Conservation (phyloP, 208 protist species). For the Leptomonas pyrrhocoris region DNA sequence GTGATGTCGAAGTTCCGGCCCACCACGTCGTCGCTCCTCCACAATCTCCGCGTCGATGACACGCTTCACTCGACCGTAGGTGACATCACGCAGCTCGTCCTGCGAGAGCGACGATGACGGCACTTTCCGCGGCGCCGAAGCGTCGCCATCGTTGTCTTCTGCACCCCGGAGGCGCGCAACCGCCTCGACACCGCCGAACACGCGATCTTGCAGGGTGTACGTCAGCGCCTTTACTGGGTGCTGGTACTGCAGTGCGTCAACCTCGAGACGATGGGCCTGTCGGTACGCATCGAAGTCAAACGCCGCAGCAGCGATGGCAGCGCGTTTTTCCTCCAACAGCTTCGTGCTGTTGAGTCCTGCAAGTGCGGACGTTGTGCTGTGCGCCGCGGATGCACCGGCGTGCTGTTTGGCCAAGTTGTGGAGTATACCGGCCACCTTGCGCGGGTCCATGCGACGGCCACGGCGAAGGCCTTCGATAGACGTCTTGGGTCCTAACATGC, state of each 20-base stretch:
- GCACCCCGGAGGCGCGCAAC: slow-evolving; percentile 19
- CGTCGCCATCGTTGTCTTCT: background rate
- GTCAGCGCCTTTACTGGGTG: slow-evolving; percentile 58
- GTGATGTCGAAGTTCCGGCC: slow-evolving; percentile 66
- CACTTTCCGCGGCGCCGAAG: background rate
- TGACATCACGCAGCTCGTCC: slow-evolving; percentile 78
- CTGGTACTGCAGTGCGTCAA: slow-evolving; percentile 64
- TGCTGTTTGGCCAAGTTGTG: slow-evolving; percentile 39
- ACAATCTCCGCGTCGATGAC: slow-evolving; percentile 62
- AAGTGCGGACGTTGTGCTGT: background rate
- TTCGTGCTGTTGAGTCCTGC: slow-evolving; percentile 59
- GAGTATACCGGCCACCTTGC: slow-evolving; percentile 51
- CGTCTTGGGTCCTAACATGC: slow-evolving; percentile 42
- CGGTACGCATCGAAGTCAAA: slow-evolving; percentile 68
- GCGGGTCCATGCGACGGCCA: slow-evolving; percentile 74
- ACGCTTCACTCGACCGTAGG: slow-evolving; percentile 51
- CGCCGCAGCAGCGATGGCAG: slow-evolving; percentile 29
- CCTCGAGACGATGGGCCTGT: slow-evolving; percentile 61
- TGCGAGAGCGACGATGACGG: background rate
- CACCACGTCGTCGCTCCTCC: slow-evolving; percentile 72
- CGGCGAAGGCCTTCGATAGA: slow-evolving; percentile 58
- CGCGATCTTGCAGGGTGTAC: slow-evolving; percentile 54
- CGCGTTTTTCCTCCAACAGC: slow-evolving; percentile 54
- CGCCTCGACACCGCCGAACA: slow-evolving; percentile 40
- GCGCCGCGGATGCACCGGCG: background rate